Evolutionary conservation across 169 alveolate species (phyloP), one percentile per base, ranked within the genome.

Genomic region (Neospora caninum): DNA sequence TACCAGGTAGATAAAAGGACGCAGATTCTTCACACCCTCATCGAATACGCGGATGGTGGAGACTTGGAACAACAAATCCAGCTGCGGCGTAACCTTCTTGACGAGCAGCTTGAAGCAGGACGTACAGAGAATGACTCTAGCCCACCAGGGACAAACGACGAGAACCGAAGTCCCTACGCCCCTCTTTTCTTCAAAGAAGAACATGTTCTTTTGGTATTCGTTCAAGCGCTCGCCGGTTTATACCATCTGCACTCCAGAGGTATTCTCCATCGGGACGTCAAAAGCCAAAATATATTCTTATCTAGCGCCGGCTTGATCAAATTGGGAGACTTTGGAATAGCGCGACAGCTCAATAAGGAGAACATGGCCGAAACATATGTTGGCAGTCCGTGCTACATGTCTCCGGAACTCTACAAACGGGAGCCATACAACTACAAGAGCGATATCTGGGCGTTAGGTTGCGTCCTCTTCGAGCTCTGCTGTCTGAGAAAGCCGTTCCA

Each of bases 261-360:
- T 96, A 98, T 98, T 42, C 96, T 98, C 25, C 99, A 98, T 95
- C 95, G 99, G 43, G 99, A 98, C 95, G 95, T 98, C 80, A 98
- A 98, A 94, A 98, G 99, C n/a, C 96, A 97, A 94, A 98, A 98
- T 95, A 98, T 98, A 41, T 98, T 98, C 95, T 95, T 98, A 27
- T 96, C 96, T 94, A 98, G 98, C 53, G 88, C 29, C 41, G 89
- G 84, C 97, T 96, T 86, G 31, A 97, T 98, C 41, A 96, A 98
- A 94, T 95, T 98, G 83, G 99, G 99, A 25, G 99, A 98, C 95
- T 98, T 98, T 83, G 99, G 99, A 25, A 98, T 98, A 64, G 98
- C 99, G 25, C 97, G 98, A 91, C 98, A 97, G 54, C 96, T 98
- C 69, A 98, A 97, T 88, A 97, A 83, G 49, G 83, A 83, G 36